These are phyloP conservation scores for Magnusiomyces sp. DNA, from an alignment of 1,139 yeast genomes.

Conservation along the genomic window DNA sequence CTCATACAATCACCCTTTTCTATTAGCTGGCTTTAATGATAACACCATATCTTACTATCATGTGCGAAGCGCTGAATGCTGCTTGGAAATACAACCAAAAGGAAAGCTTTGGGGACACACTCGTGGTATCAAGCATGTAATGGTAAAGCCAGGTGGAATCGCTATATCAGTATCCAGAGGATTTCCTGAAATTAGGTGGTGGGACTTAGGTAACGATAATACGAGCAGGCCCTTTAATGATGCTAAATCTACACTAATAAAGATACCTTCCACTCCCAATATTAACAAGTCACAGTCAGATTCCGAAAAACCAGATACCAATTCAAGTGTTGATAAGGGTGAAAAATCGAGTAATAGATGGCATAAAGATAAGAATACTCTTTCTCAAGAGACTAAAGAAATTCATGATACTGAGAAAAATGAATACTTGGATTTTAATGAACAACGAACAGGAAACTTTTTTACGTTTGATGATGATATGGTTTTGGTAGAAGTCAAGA, in stretches of 20 bases:
- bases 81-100: slow-evolving; percentile 13
- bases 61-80: slow-evolving; percentile 13
- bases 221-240: no score
- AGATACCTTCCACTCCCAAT: not conserved
- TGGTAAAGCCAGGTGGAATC: slow-evolving; percentile 14
- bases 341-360: no score
- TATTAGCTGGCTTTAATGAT: slow-evolving; percentile 13
- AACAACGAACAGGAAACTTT: slow-evolving; percentile 10
- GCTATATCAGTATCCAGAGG: slow-evolving; percentile 18
- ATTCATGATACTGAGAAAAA: not conserved
- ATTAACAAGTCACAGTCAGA: not conserved
- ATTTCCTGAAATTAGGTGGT: slow-evolving; percentile 17
- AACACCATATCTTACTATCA: slow-evolving; percentile 13
- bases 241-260: not conserved
- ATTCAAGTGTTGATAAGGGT: no score
- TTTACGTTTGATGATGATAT: slow-evolving; percentile 15
- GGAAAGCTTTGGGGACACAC: slow-evolving; percentile 18
- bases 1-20: slow-evolving; percentile 14
- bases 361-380: no score
- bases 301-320: no score
- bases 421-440: not conserved
- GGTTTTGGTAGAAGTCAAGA: slow-evolving; percentile 12
- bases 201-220: slow-evolving; percentile 12
- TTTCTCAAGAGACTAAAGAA: no score
- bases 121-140: slow-evolving; percentile 14